Conservation (phyloP, 2,329 filamentous ascomycete species). For the Botryotinia narcissicola region DNA sequence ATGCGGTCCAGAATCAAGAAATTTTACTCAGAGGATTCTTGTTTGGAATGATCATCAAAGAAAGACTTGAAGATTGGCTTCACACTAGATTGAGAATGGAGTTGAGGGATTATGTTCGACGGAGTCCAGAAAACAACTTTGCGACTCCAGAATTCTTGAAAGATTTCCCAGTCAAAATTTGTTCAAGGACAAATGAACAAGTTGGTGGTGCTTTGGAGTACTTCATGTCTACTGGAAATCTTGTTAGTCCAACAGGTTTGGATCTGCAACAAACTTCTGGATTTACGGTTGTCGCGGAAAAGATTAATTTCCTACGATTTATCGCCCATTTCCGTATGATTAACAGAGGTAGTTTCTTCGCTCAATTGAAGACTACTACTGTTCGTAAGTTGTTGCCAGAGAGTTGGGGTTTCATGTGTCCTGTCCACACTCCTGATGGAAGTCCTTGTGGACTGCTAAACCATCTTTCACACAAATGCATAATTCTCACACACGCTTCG, state of each 20-base stretch:
- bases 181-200: constrained; percentile 82
- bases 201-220: constrained; percentile 86
- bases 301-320: constrained; percentile 98
- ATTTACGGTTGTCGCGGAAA: constrained; percentile 95
- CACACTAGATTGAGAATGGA: constrained; percentile 50
- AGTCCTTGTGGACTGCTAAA: constrained; percentile 91
- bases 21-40: constrained; percentile 89
- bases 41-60: constrained; percentile 94
- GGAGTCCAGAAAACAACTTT: constrained; percentile 65
- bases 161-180: constrained; percentile 75
- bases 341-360: constrained; percentile 98
- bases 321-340: constrained; percentile 99
- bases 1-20: constrained; percentile 95
- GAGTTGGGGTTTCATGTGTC: constrained; percentile 97
- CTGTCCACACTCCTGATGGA: constrained; percentile 96
- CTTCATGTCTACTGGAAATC: constrained; percentile 92
- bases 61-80: constrained; percentile 87
- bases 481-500: constrained; percentile 72
- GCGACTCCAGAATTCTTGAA: constrained; percentile 72
- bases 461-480: constrained; percentile 92
- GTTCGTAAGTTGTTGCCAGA: constrained; percentile 94
- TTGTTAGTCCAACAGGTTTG: constrained; percentile 85
- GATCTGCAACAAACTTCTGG: constrained; percentile 94
- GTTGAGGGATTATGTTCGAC: constrained; percentile 57
- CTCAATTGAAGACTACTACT: constrained; percentile 93